phyloP scores from a whole-genome alignment of 208 protist genomes.

The Wallacemonas rigidus region DNA sequence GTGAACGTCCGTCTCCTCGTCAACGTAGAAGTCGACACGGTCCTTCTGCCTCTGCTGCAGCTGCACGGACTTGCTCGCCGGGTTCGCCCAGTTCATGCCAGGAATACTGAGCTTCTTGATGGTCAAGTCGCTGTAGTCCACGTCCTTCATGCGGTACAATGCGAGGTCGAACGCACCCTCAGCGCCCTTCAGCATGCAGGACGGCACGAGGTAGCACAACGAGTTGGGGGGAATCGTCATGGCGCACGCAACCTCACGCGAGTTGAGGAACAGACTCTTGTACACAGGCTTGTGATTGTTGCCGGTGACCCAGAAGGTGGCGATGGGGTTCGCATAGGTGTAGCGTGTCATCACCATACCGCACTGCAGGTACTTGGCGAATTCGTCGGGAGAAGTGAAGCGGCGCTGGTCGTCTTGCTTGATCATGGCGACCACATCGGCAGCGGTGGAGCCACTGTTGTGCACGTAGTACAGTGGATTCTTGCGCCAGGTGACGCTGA shows the following conservation, averaged over 20 bases:
- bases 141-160: constrained; percentile 33
- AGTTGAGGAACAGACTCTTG: constrained; percentile 76
- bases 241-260: constrained; percentile 40
- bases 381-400: constrained; percentile 35
- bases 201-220: constrained; percentile 54
- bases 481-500: constrained; percentile 39
- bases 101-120: constrained; percentile 42
- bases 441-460: constrained; percentile 35
- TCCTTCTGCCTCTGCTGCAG: constrained; percentile 46
- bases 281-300: constrained; percentile 76
- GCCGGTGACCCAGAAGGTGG: constrained; percentile 72
- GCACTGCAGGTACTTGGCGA: constrained; percentile 66
- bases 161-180: constrained; percentile 44
- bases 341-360: constrained; percentile 61
- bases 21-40: constrained; percentile 61
- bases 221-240: constrained; percentile 52
- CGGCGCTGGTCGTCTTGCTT: constrained; percentile 70
- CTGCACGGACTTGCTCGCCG: constrained; percentile 39
- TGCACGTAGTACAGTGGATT: constrained; percentile 44
- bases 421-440: constrained; percentile 42
- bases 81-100: constrained; percentile 41
- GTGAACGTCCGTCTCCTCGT: constrained; percentile 49
- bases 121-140: constrained; percentile 39
- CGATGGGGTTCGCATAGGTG: constrained; percentile 41
- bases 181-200: constrained; percentile 36